Conservation (phyloP, 805 yeast genomes). For the Ogataea trehaloabstinens region DNA sequence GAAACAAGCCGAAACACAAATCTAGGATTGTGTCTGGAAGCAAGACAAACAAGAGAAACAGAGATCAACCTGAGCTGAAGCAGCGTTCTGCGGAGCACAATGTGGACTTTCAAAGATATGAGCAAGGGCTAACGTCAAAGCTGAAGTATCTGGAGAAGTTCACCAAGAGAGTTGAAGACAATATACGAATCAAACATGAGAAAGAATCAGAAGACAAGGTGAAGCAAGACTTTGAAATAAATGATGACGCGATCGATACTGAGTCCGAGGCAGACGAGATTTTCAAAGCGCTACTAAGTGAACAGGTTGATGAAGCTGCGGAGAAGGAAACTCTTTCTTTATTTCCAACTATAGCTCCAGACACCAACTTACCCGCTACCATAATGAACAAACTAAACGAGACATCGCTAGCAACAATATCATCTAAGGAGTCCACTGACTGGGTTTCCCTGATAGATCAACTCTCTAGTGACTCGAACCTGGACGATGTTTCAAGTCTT, state of each 20-base stretch:
- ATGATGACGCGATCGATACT: conserved; percentile 16
- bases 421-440: conserved; percentile 38
- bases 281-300: conserved; percentile 23
- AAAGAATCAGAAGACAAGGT: conserved; percentile 13
- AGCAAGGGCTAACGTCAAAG: neutral
- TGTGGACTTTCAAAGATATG: too few species aligned
- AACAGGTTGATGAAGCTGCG: conserved; percentile 11
- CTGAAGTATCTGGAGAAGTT: conserved; percentile 28
- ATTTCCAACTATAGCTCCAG: conserved; percentile 27
- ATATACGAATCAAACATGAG: conserved; percentile 21
- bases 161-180: conserved; percentile 28
- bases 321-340: conserved; percentile 10
- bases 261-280: conserved; percentile 29
- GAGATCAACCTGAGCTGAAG: too few species aligned
- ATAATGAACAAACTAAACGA: conserved; percentile 37
- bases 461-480: conserved; percentile 33
- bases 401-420: conserved; percentile 38
- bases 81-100: too few species aligned
- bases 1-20: too few species aligned
- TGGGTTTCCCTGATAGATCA: conserved; percentile 47
- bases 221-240: conserved; percentile 19
- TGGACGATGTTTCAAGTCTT: conserved; percentile 28
- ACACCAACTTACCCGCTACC: conserved; percentile 34
- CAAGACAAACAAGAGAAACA: too few species aligned
- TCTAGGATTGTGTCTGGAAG: too few species aligned